Base-by-base conservation (phyloP, 1,284 basidiomycete genomes). In the Irpex sp. region DNA sequence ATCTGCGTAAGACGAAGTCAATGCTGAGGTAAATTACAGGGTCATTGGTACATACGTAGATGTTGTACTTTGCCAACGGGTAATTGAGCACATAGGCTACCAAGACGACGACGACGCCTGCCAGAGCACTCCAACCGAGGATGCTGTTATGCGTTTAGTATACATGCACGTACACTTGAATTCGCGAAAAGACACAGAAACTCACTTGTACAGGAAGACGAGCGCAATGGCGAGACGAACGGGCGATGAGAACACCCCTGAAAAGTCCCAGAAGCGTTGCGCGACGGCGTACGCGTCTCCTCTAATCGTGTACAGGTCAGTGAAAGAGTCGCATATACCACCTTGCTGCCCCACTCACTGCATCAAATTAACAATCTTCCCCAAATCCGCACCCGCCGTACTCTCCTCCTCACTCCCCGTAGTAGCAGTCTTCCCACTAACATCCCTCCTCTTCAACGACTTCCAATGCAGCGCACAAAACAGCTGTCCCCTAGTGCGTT, bases 101-200 rank as follows among this genome's bases (percentile, higher is more conserved):
- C 4, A 88, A 71, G 15, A 94, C 82, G 34, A 93, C 85, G 13
- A 82, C 79, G 3, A 94, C 86, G n/a, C 92, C 92, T 11, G 88
- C 86, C 36, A 95, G 80, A 0, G 91, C 86, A 52, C 91, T 91
- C 90, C 91, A 93, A 6, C 93, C 93, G 48, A 95, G 81, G 34
- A 95, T 79, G 59, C 91, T 93, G 65, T 17, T 36, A 19, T 15
- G 58, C 55, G 48, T 38, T 64, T 9, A 48, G 21, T 26, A 66
- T n/a, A 44, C 13, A 15, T 37, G 51, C 47, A 62, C 31, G 9
- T 59, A 13, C 26, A 48, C 13, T 36, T n/a, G n/a, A n/a, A n/a
- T n/a, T n/a, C n/a, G n/a, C 54, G 7, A 57, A 48, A 11, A 38
- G 40, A 9, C 5, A 34, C 17, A 48, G 44, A 34, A 15, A 75